phyloP scores from a whole-genome alignment of 805 yeast genomes.

The Pichia kluyveri region DNA sequence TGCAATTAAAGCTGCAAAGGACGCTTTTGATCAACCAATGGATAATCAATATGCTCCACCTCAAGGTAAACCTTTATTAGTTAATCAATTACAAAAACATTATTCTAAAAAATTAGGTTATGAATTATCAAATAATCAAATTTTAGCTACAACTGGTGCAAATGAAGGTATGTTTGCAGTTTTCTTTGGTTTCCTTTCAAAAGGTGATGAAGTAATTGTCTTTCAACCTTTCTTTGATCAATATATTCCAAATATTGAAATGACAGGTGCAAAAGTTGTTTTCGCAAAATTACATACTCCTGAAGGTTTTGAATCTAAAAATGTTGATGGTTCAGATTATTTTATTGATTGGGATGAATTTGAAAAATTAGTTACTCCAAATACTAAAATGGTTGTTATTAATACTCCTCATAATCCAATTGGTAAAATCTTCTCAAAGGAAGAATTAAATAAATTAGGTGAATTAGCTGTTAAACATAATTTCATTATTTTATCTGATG shows the following conservation, averaged over 20 bases:
- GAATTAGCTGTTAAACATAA: conserved; percentile 78
- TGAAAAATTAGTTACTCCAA: conserved; percentile 57
- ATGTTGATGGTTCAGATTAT: conserved; percentile 83
- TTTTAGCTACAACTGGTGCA: conserved; percentile 91
- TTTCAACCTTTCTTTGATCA: conserved; percentile 97
- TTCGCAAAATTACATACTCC: conserved; percentile 88
- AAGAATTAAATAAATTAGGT: conserved; percentile 71
- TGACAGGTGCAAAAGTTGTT: conserved; percentile 87
- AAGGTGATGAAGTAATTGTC: conserved; percentile 93
- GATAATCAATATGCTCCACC: conserved; percentile 92
- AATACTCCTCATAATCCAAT: conserved; percentile 97
- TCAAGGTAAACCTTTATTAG: conserved; percentile 70
- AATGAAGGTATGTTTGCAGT: conserved; percentile 89
- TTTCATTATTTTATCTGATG: conserved; percentile 78
- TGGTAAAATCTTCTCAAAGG: conserved; percentile 77
- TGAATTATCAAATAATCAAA: conserved; percentile 45
- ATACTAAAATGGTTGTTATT: conserved; percentile 78
- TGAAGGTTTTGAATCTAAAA: conserved; percentile 47
- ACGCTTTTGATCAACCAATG: conserved; percentile 62
- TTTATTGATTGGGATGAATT: conserved; percentile 70
- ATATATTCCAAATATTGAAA: conserved; percentile 86
- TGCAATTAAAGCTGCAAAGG: conserved; percentile 73
- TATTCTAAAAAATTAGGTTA: conserved; percentile 63
- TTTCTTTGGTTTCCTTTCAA: conserved; percentile 73
- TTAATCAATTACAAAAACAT: conserved; percentile 59